These are phyloP conservation scores for Fusarium palustre DNA, from an alignment of 2,329 filamentous ascomycete species.

Conservation along the genomic window DNA sequence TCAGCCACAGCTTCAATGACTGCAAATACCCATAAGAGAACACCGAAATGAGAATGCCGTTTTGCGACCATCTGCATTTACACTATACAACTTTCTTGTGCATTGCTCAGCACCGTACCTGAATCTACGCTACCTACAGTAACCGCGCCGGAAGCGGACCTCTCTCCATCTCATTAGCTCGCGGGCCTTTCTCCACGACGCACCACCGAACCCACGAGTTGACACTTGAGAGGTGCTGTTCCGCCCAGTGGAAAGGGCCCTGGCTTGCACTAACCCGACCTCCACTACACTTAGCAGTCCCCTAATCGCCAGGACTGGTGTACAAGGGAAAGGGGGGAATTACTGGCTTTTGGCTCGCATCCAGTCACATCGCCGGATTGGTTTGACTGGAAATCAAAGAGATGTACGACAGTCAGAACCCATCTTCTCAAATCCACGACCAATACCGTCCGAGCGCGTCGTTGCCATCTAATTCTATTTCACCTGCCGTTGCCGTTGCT, in stretches of 20 bases:
- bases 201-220: conserved; percentile 20
- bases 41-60: conserved; percentile 15
- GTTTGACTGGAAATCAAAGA: conserved; percentile 30
- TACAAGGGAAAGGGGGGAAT: conserved; percentile 46
- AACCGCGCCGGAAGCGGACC: conserved; percentile 38
- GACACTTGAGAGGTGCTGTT: conserved; percentile 21
- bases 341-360: conserved; percentile 41
- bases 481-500: conserved; percentile 35
- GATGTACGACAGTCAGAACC: conserved; percentile 46
- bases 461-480: conserved; percentile 28
- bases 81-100: conserved; percentile 6
- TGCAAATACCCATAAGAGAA: conserved; percentile 3
- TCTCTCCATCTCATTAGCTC: conserved; percentile 30
- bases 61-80: conserved; percentile 8
- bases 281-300: conserved; percentile 34
- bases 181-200: conserved; percentile 37
- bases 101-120: conserved; percentile 20
- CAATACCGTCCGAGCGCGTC: conserved; percentile 36
- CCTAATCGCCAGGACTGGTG: conserved; percentile 29
- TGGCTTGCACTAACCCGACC: conserved; percentile 35
- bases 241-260: conserved; percentile 26
- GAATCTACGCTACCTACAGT: conserved; percentile 24
- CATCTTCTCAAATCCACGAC: conserved; percentile 27
- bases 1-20: conserved; percentile 7
- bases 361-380: conserved; percentile 40